These are phyloP conservation scores for Hippophae tibetana DNA, from an alignment of 306 rosid species.

Conservation along the genomic window DNA sequence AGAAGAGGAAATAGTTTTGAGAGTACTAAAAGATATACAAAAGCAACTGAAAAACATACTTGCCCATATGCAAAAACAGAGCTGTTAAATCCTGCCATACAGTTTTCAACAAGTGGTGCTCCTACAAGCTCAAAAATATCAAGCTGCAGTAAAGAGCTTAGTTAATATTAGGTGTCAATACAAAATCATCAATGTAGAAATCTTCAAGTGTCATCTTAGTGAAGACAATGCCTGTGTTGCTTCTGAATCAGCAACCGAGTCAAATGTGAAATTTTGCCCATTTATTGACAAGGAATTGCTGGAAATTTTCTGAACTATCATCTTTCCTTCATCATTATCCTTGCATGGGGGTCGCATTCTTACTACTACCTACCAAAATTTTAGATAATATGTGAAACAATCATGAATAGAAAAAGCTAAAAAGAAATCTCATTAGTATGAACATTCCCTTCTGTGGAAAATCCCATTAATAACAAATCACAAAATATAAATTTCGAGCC, in stretches of 20 bases:
- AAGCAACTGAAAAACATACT: slow-evolving; percentile 28
- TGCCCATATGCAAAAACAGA: slow-evolving; percentile 98
- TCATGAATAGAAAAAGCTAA: background rate
- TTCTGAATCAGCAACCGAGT: slow-evolving; percentile 69
- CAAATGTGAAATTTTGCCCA: slow-evolving; percentile 85
- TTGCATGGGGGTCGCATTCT: slow-evolving; percentile 65
- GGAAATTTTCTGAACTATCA: slow-evolving; percentile 68
- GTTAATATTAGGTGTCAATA: slow-evolving; percentile 5
- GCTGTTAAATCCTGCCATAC: slow-evolving; percentile 96
- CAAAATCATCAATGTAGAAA: slow-evolving; percentile 9
- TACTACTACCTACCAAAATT: slow-evolving; percentile 56
- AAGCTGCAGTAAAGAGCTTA: slow-evolving; percentile 39
- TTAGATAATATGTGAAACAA: background rate
- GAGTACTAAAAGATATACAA: background rate
- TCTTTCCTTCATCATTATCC: slow-evolving; percentile 72
- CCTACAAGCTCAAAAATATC: slow-evolving; percentile 93
- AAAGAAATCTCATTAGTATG: background rate
- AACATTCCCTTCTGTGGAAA: background rate
- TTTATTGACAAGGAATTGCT: slow-evolving; percentile 59
- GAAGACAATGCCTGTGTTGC: slow-evolving; percentile 70
- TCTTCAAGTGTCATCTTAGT: slow-evolving; percentile 2
- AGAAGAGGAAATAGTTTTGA: background rate
- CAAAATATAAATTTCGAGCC: no score
- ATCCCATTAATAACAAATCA: no score
- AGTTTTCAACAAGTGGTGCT: slow-evolving; percentile 81